A percentile compares a stretch with the other conserved stretches of the same genome.
Evolutionary conservation across 2,329 filamentous ascomycete genomes (phyloP).

Genomic region (Emergomyces orientalis): DNA sequence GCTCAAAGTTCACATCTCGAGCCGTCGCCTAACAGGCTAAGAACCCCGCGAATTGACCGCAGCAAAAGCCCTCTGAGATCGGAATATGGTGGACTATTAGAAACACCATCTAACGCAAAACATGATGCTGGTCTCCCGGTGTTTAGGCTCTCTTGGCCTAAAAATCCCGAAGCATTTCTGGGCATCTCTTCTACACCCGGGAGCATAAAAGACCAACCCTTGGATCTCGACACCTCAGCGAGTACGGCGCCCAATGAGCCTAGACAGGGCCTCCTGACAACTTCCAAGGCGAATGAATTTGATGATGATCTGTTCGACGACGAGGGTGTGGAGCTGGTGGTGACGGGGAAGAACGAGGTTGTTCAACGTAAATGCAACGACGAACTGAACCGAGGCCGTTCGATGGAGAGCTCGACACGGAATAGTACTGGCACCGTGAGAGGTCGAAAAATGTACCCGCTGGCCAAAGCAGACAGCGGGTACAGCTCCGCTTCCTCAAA

Average conservation of each 20-base stretch:
- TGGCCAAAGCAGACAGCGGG: constrained; percentile 31
- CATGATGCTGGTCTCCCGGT: not conserved
- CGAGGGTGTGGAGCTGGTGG: constrained; percentile 10
- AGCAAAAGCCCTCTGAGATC: not conserved
- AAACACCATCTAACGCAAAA: not conserved
- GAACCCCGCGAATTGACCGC: not conserved
- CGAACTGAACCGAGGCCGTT: not conserved
- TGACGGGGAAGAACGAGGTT: constrained; percentile 14
- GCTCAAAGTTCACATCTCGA: not conserved
- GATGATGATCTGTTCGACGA: constrained; percentile 1
- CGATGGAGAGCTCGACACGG: constrained; percentile 12
- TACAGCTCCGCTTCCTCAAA: constrained; percentile 30
- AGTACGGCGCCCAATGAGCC: not conserved
- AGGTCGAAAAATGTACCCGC: constrained; percentile 18
- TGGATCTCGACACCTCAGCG: not conserved
- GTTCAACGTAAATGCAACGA: not conserved
- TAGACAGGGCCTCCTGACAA: not conserved
- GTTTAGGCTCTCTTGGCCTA: constrained; percentile 3
- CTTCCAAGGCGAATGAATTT: constrained; percentile 4
- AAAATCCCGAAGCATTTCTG: not conserved
- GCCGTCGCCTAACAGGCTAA: not conserved
- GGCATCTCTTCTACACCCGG: not conserved
- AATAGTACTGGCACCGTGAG: constrained; percentile 3
- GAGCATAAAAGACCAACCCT: not conserved
- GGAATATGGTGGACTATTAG: not conserved